These are phyloP conservation scores for Cryptosporidium viatorum DNA, from an alignment of 169 alveolate genomes.

Conservation along the genomic window DNA sequence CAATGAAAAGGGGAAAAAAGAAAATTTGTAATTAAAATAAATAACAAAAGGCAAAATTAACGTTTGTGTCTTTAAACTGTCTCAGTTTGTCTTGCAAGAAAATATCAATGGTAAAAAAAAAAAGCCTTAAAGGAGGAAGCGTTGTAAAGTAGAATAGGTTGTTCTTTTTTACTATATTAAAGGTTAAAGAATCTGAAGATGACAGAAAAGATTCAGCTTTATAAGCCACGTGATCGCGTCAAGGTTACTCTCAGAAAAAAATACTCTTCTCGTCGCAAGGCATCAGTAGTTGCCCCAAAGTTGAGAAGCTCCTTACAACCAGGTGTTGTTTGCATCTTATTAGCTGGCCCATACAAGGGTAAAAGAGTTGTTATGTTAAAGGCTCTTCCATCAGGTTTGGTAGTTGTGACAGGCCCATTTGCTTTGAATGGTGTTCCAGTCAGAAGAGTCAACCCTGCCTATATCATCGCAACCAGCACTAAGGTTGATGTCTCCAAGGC, in stretches of 20 bases:
- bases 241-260: conserved; percentile 59
- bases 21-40: background rate
- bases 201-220: conserved; percentile 52
- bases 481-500: conserved; percentile 87
- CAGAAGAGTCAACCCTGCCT: conserved; percentile 96
- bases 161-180: conserved; percentile 7
- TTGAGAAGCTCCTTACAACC: conserved; percentile 88
- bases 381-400: conserved; percentile 92
- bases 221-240: conserved; percentile 51
- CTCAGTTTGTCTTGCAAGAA: conserved; percentile 58
- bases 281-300: conserved; percentile 79
- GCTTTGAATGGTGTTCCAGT: conserved; percentile 97
- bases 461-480: conserved; percentile 95
- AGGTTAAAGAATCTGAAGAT: conserved; percentile 16
- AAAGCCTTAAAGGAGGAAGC: conserved; percentile 5
- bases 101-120: background rate
- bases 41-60: background rate
- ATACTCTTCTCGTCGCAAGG: conserved; percentile 70
- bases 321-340: conserved; percentile 94
- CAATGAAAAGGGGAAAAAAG: background rate
- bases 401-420: conserved; percentile 96
- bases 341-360: conserved; percentile 97
- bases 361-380: conserved; percentile 96
- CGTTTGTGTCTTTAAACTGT: conserved; percentile 61
- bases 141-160: conserved; percentile 31